phyloP scores from a whole-genome alignment of 306 rosid species.

The Betula pendula region DNA sequence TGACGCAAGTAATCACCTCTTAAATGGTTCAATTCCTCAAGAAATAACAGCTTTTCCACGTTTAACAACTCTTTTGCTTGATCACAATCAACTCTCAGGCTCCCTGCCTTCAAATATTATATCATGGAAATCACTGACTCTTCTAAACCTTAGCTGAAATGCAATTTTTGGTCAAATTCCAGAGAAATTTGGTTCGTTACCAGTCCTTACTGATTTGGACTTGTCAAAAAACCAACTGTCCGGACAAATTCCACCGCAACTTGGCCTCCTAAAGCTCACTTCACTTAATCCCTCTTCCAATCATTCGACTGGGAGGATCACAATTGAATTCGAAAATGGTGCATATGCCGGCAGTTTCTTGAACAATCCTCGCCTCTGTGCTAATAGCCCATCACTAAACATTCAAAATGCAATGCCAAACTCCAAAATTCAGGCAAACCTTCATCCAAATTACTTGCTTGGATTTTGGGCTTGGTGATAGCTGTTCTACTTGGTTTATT shows the following conservation, averaged over 20 bases:
- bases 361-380: slow-evolving; percentile 34
- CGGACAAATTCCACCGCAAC: slow-evolving; percentile 55
- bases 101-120: slow-evolving; percentile 43
- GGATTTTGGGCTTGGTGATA: no score
- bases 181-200: slow-evolving; percentile 32
- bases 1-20: not conserved
- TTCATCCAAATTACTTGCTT: no score
- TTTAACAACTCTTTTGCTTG: slow-evolving; percentile 43
- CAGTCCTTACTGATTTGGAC: slow-evolving; percentile 49
- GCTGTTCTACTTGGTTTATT: no score
- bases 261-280: slow-evolving; percentile 17
- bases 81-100: slow-evolving; percentile 56
- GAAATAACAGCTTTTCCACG: slow-evolving; percentile 45
- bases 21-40: slow-evolving; percentile 23
- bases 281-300: slow-evolving; percentile 53
- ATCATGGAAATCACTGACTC: slow-evolving; percentile 47
- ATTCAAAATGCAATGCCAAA: no score
- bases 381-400: no score
- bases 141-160: slow-evolving; percentile 50
- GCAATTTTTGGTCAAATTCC: slow-evolving; percentile 61
- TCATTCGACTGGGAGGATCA: slow-evolving; percentile 56
- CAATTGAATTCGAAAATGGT: slow-evolving; percentile 40
- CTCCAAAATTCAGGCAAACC: no score
- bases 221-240: slow-evolving; percentile 67
- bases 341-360: slow-evolving; percentile 54